Percentiles rank a stretch among this genome's conserved stretches.
Conservation (phyloP, 2,329 filamentous ascomycete species). For the Fonsecaea pugnacius region DNA sequence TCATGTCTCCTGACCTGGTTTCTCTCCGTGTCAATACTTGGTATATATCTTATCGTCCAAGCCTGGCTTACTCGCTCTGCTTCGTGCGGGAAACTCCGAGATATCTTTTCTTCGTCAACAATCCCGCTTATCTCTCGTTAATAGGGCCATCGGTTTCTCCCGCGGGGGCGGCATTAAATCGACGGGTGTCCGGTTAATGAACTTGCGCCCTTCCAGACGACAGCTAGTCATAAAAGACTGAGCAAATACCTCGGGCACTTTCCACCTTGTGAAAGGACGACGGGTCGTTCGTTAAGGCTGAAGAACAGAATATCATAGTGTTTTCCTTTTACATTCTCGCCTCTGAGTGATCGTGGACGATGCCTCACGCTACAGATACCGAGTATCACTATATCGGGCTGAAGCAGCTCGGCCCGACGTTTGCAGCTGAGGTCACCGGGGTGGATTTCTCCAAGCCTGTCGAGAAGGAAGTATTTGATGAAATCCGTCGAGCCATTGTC, state of each 20-base stretch:
- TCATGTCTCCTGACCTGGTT: neutral
- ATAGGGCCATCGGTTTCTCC: neutral
- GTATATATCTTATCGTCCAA: slow-evolving; percentile 2
- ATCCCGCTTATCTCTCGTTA: slow-evolving; percentile 16
- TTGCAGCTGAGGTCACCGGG: slow-evolving; percentile 46
- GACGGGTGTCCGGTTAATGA: neutral
- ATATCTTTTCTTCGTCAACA: neutral
- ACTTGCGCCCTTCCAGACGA: neutral
- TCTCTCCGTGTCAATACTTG: neutral
- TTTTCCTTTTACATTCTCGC: neutral
- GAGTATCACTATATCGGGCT: slow-evolving; percentile 41
- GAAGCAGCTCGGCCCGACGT: slow-evolving; percentile 45
- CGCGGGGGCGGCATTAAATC: slow-evolving; percentile 25
- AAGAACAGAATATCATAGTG: neutral
- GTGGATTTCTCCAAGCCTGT: slow-evolving; percentile 45
- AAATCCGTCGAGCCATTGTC: slow-evolving; percentile 44
- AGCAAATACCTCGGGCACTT: neutral
- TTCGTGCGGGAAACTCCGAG: slow-evolving; percentile 12
- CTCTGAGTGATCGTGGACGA: neutral
- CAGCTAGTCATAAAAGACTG: neutral
- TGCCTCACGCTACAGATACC: slow-evolving; percentile 39
- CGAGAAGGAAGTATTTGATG: slow-evolving; percentile 42
- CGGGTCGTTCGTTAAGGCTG: neutral
- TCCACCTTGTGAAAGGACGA: neutral
- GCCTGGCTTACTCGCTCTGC: neutral